Evolutionary conservation across 2,329 filamentous ascomycete genomes (phyloP).

Genomic region (Lecanicillium sp.): DNA sequence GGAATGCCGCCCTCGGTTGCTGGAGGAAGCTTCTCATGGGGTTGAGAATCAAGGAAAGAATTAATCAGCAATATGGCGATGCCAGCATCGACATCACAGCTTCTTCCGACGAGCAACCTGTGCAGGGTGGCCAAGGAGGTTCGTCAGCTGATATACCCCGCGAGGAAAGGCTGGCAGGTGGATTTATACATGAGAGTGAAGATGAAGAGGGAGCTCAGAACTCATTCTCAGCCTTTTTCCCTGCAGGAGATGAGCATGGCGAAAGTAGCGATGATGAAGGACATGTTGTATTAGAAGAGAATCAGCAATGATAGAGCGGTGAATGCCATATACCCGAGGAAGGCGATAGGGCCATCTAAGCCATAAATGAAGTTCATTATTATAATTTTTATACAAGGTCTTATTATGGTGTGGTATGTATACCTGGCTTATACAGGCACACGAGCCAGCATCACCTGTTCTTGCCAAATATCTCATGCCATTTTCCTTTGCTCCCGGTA

Average conservation of each 20-base stretch:
- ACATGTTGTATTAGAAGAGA: conserved; percentile 10
- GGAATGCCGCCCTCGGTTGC: conserved; percentile 61
- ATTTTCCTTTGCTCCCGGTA: conserved; percentile 38
- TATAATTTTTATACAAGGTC: no score
- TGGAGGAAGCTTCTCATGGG: conserved; percentile 90
- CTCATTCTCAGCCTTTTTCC: conserved; percentile 40
- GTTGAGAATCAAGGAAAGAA: conserved; percentile 70
- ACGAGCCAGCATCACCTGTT: conserved; percentile 32
- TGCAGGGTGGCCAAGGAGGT: conserved; percentile 8
- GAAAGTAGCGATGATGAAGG: conserved; percentile 24
- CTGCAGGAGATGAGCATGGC: conserved; percentile 36
- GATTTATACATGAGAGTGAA: conserved; percentile 51
- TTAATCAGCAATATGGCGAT: conserved; percentile 68
- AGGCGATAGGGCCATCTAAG: conserved; percentile 21
- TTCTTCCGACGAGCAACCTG: no score
- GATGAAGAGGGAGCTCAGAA: conserved; percentile 21
- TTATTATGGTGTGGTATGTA: no score
- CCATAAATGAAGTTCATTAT: not conserved
- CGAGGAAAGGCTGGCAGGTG: conserved; percentile 50
- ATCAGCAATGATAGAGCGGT: not conserved
- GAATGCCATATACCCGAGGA: not conserved
- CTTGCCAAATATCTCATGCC: conserved; percentile 52
- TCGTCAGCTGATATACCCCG: conserved; percentile 17
- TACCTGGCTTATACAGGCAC: no score
- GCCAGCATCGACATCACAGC: conserved; percentile 44